Percentiles rank a stretch among this genome's conserved stretches.
Conservation (phyloP, 176 grass and related monocot genomes). For the Carex kokanica region DNA sequence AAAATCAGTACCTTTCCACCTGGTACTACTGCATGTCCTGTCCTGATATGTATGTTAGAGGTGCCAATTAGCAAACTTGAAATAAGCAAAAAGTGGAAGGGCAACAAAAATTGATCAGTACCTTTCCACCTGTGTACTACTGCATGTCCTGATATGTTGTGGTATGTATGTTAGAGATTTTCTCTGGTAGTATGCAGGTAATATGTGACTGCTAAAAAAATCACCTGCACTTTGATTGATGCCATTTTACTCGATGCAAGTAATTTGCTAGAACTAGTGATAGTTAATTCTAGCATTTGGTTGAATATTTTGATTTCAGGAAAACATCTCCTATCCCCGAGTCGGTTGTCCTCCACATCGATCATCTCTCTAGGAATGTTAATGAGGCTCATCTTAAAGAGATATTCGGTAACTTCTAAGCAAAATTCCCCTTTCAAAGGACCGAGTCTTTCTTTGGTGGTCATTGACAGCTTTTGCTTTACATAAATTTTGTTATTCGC, state of each 20-base stretch:
- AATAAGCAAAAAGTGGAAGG: neutral
- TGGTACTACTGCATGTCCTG: neutral
- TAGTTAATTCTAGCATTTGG: conserved; percentile 1
- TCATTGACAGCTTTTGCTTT: neutral
- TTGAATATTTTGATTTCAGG: conserved; percentile 47
- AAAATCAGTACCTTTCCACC: neutral
- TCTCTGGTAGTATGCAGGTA: neutral
- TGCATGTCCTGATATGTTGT: neutral
- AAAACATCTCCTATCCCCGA: conserved; percentile 71
- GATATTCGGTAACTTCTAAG: conserved; percentile 71
- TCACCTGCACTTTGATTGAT: neutral
- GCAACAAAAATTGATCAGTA: neutral
- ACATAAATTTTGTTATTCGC: neutral
- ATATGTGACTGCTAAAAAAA: neutral
- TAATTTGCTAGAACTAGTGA: neutral
- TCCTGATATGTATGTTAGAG: neutral
- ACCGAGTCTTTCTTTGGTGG: neutral
- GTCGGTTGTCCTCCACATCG: conserved; percentile 86
- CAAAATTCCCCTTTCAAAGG: neutral
- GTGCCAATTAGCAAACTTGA: neutral
- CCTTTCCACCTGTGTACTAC: neutral
- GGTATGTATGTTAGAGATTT: neutral
- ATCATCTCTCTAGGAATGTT: conserved; percentile 93
- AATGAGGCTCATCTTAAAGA: conserved; percentile 98
- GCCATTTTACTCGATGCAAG: neutral